phyloP scores from a whole-genome alignment of 73 alveolate species.

The Breviolum minutum region DNA sequence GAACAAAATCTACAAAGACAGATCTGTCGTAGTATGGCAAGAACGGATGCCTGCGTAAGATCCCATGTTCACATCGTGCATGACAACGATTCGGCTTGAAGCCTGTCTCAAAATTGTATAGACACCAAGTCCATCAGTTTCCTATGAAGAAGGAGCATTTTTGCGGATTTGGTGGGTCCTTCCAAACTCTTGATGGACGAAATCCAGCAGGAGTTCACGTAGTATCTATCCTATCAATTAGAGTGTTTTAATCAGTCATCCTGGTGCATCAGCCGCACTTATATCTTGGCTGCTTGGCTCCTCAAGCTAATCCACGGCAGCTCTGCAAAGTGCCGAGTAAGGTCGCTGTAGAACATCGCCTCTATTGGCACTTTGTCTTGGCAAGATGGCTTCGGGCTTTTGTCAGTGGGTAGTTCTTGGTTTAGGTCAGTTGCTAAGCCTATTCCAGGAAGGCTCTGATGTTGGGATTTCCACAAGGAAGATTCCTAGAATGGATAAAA shows the following conservation, averaged over 20 bases:
- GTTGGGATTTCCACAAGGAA: background rate
- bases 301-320: conserved; percentile 57
- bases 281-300: no score
- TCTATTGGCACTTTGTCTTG: background rate
- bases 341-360: conserved; percentile 42
- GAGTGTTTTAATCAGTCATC: background rate
- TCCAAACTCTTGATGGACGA: no score
- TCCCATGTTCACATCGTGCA: no score
- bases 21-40: conserved; percentile 71
- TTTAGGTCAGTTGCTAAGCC: background rate
- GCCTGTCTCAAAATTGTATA: no score
- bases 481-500: no score
- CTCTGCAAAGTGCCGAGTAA: conserved; percentile 44
- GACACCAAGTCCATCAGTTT: no score
- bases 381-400: background rate
- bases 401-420: background rate
- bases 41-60: conserved; percentile 55
- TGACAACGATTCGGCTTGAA: no score
- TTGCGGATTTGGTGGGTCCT: no score
- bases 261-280: background rate
- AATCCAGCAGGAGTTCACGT: background rate
- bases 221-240: background rate
- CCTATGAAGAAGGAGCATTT: no score
- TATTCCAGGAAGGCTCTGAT: background rate
- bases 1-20: conserved; percentile 42